These are phyloP conservation scores for Flaveria trinervia DNA, from an alignment of 129 eudicot genomes.

Conservation along the genomic window DNA sequence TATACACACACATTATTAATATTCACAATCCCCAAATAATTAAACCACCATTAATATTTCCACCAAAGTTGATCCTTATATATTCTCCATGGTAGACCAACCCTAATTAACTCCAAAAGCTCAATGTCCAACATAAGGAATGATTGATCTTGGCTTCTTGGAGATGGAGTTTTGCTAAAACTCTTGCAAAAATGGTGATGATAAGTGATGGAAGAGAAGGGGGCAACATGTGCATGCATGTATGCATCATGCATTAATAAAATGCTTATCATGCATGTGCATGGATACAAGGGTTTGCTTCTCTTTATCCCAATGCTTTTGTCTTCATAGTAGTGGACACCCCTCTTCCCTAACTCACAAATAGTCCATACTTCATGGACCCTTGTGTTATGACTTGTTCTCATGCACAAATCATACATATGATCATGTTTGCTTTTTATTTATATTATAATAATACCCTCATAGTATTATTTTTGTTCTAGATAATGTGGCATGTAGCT, in stretches of 20 bases:
- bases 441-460: slow-evolving; percentile 14
- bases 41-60: slow-evolving; percentile 4
- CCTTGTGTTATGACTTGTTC: slow-evolving; percentile 30
- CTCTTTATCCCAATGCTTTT: slow-evolving; percentile 43
- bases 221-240: slow-evolving; percentile 37
- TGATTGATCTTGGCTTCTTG: slow-evolving; percentile 45
- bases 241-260: slow-evolving; percentile 1
- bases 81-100: slow-evolving; percentile 30
- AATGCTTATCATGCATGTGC: slow-evolving; percentile 34
- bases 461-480: slow-evolving; percentile 5
- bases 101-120: slow-evolving; percentile 31
- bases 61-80: slow-evolving; percentile 11
- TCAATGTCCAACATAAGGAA: slow-evolving; percentile 31
- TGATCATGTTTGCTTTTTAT: slow-evolving; percentile 28
- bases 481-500: slow-evolving; percentile 25
- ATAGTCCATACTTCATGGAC: slow-evolving; percentile 35
- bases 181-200: slow-evolving; percentile 18
- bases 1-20: not conserved
- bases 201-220: slow-evolving; percentile 33
- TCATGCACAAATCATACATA: slow-evolving; percentile 35
- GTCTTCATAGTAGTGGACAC: slow-evolving; percentile 39
- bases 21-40: slow-evolving; percentile 16
- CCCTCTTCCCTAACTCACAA: slow-evolving; percentile 18
- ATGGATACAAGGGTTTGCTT: slow-evolving; percentile 32
- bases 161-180: slow-evolving; percentile 37